A percentile compares a stretch with the other conserved stretches of the same genome.
These are phyloP conservation scores for Murraya paniculata DNA, from an alignment of 345 rosid species.

Conservation along the genomic window DNA sequence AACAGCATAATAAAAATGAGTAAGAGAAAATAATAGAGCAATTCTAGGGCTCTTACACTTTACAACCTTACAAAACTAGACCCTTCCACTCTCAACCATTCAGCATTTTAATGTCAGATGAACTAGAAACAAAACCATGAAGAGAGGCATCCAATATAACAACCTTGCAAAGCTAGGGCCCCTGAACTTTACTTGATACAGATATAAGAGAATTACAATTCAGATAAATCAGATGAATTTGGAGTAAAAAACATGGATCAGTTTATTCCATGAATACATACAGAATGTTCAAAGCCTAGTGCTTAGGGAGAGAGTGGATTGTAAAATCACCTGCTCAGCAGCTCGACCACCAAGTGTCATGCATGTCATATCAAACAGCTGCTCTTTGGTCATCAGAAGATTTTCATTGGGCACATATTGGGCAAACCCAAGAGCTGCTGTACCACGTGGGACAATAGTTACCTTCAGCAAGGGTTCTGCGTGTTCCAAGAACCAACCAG, in stretches of 20 bases:
- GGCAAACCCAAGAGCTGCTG: constrained; percentile 54
- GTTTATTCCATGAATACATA: not conserved
- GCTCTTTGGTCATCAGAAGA: constrained; percentile 54
- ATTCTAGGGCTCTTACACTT: not conserved
- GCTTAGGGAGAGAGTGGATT: not conserved
- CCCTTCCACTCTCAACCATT: not conserved
- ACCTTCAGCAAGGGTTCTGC: constrained; percentile 61
- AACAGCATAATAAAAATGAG: not conserved
- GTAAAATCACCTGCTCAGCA: constrained; percentile 46
- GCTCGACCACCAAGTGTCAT: constrained; percentile 61
- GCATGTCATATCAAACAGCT: constrained; percentile 56
- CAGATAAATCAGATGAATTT: not conserved
- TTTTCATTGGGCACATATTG: constrained; percentile 58
- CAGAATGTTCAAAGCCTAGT: not conserved
- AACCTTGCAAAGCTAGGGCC: not conserved
- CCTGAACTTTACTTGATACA: not conserved
- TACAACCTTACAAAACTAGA: not conserved
- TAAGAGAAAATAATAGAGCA: not conserved
- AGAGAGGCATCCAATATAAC: not conserved
- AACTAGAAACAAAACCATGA: not conserved
- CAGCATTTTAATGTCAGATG: not conserved
- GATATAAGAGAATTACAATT: not conserved
- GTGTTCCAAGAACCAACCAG: constrained; percentile 59
- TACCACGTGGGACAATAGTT: constrained; percentile 56
- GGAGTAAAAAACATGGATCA: not conserved